Base-by-base conservation (phyloP, 1,284 basidiomycete genomes). In the Ganoderma lingzhi region DNA sequence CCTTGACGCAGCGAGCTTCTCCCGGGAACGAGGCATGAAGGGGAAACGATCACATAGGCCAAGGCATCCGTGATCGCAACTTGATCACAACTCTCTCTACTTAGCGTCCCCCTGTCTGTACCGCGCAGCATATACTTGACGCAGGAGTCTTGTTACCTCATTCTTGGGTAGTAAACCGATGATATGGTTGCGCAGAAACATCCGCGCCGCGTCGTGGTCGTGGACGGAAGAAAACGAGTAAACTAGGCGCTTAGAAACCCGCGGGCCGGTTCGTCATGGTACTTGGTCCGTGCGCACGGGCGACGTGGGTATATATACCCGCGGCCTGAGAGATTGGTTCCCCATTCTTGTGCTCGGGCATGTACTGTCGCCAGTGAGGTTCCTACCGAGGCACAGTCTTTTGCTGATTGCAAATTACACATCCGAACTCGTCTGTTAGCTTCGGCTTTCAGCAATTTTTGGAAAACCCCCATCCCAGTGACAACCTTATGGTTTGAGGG, bases 381-480 rank as follows among this genome's bases (percentile, higher is more conserved):
- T 86, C 89, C 86, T 91, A 94, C 92, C 90, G 92, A 78, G 75
- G 78, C 77, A 77, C 90, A 93, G 92, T 93, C 88, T 92, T 93
- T 94, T 93, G 92, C 92, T 94, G 90, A 92, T 94, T 94, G 92
- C 92, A 94, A 94, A 94, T 93, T 94, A 80, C 79, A 79, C 78
- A 79, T 80, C 79, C 79, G 79, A 79, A 80, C 78, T 74, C 79
- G 79, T 80, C 79, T 78, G 76, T 77, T 73, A 71, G 77, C 78
- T 80, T 80, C 75, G 78, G 78, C 78, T 71, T 78, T 73, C 76
- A 77, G 79, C 79, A 80, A 80, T 80, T 78, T 78, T 78, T 79
- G 78, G 78, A 75, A 76, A 78, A 74, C 71, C 73, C 71, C 61
- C 64, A 30, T 70, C 67, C 70, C 72, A 9, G 64, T 73, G 70